Percentiles rank a stretch among this genome's conserved stretches.
Conservation (phyloP, 306 rosid genomes). For the Benincasa hispida region DNA sequence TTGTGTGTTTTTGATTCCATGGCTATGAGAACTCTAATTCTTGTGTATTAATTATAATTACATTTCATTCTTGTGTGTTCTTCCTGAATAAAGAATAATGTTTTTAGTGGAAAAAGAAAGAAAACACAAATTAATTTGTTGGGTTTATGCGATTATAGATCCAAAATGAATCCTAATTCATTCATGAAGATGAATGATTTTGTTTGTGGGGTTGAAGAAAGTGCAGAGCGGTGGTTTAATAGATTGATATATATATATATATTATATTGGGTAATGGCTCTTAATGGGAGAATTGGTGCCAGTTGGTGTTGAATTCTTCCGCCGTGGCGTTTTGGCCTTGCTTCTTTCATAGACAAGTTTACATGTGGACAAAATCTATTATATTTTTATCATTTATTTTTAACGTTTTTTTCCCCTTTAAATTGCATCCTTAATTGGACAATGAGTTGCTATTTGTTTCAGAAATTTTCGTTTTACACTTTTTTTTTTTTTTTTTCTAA, state of each 20-base stretch:
- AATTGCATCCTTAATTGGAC: too few species aligned
- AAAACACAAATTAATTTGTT: not conserved
- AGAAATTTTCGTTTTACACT: too few species aligned
- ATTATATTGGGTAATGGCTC: not conserved
- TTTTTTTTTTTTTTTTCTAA: too few species aligned
- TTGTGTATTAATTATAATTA: constrained; percentile 3
- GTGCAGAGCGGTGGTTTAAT: not conserved
- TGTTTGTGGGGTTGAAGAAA: too few species aligned
- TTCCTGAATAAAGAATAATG: not conserved
- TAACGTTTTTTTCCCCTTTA: not conserved
- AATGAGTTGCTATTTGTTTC: too few species aligned
- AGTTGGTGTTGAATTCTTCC: not conserved
- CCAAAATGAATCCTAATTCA: not conserved
- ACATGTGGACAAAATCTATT: not conserved
- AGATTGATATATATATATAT: too few species aligned
- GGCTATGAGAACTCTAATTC: constrained; percentile 1
- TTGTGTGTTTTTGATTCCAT: not conserved
- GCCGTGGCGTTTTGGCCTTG: not conserved
- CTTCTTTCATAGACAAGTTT: not conserved
- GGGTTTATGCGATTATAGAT: not conserved
- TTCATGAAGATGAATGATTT: too few species aligned
- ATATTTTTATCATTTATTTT: not conserved
- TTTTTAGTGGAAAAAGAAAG: not conserved
- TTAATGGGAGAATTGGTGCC: not conserved
- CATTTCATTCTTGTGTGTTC: not conserved